Percentiles rank a stretch among this genome's conserved stretches.
Evolutionary conservation across 2,329 filamentous ascomycete genomes (phyloP).

Genomic region (Aspergillus brunneoviolaceus): DNA sequence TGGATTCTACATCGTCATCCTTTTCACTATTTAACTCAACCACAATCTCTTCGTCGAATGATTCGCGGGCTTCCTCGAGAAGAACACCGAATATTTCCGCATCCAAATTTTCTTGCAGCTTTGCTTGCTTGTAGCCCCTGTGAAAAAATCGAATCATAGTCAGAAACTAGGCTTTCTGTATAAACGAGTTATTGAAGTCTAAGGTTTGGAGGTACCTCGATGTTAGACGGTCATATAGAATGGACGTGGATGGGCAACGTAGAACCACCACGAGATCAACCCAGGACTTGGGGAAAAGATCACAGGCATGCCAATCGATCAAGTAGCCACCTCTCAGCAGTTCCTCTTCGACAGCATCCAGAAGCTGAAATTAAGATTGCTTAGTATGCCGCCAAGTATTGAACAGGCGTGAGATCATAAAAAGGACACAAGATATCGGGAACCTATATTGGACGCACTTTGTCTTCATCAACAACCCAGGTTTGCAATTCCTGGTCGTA

Average conservation of each 20-base stretch:
- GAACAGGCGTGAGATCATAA: neutral
- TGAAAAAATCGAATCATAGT: neutral
- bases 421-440: neutral
- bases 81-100: conserved; percentile 97
- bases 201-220: conserved; percentile 55
- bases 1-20: conserved; percentile 81
- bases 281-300: conserved; percentile 89
- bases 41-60: conserved; percentile 82
- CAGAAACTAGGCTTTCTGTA: conserved; percentile 4
- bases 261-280: conserved; percentile 93
- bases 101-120: conserved; percentile 94
- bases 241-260: conserved; percentile 70
- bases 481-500: conserved; percentile 82
- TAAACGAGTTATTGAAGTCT: neutral
- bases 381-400: neutral
- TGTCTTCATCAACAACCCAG: conserved; percentile 96
- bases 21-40: conserved; percentile 83
- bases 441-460: conserved; percentile 55
- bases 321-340: conserved; percentile 77
- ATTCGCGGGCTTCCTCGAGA: conserved; percentile 82
- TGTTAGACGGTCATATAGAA: conserved; percentile 80
- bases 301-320: conserved; percentile 98
- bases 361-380: conserved; percentile 50
- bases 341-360: conserved; percentile 86
- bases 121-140: conserved; percentile 78